Evolutionary conservation across 768 basidiomycete genomes (phyloP), one percentile per base, ranked within the genome.

Genomic region (Auriscalpium vulgare): DNA sequence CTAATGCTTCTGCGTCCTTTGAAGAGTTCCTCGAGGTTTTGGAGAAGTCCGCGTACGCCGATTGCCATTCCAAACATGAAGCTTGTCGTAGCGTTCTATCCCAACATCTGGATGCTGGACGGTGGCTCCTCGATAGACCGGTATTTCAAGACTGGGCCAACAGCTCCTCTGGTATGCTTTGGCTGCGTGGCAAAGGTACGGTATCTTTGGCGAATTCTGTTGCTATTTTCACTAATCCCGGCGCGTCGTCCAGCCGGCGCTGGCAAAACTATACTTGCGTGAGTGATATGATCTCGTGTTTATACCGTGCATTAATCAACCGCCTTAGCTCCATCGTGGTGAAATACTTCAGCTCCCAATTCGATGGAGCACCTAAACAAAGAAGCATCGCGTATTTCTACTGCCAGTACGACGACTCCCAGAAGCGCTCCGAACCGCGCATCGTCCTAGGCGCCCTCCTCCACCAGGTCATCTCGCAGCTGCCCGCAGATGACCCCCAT

Each of bases 251-350:
- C 21, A 55, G 54, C 54, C 8, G 54, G 54, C 19, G 37, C 48
- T 21, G 54, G 54, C 19, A 55, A 55, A n/a, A 55, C 54, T 14
- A 23, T 55, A 37, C 47, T 55, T 8, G 36, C 54, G 54, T 55
- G 8, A 46, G 54, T 50, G 23, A 3, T 23, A 38, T 19, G 16
- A 10, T 16, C 23, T 44, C 19, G 19, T 19, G 9, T 47, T 35
- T 23, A 45, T 43, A n/a, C n/a, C n/a, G 2, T n/a, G 3, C 14
- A 17, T 8, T 49, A 37, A n/a, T 40, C 8, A 29, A 50, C 29
- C 29, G 4, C 17, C n/a, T 43, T 17, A 55, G 54, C 29, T 43
- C 54, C 8, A 50, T 45, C 47, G 37, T 49, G 16, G 50, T 55
- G 23, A 40, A 55, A 44, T 50, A 34, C 46, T 13, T n/a, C 4